Percentiles rank a stretch among this genome's conserved stretches.
Evolutionary conservation across 2,329 filamentous ascomycete genomes (phyloP).

Genomic region (Thermothelomyces thermophilus): DNA sequence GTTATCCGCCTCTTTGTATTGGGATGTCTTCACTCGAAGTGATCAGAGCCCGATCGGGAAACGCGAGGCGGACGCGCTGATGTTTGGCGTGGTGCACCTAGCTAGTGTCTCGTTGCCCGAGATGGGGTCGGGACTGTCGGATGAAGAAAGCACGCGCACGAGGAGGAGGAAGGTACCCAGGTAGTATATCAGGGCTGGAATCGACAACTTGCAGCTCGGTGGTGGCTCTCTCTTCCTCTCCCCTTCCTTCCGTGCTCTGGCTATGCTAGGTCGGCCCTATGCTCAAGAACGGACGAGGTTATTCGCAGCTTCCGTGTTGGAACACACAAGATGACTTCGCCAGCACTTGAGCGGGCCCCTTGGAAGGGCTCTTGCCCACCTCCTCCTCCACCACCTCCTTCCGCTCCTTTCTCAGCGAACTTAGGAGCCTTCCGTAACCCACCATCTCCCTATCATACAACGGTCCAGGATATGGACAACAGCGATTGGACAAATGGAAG

Average conservation of each 20-base stretch:
- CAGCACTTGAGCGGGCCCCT: background rate
- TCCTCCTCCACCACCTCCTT: background rate
- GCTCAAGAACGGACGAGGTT: background rate
- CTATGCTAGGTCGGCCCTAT: background rate
- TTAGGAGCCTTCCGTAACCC: background rate
- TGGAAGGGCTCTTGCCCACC: conserved; percentile 4
- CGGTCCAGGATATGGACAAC: background rate
- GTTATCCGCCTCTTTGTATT: background rate
- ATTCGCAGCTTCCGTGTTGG: background rate
- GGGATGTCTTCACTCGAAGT: background rate
- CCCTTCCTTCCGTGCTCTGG: background rate
- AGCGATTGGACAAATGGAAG: background rate
- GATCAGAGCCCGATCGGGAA: background rate
- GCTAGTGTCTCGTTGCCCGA: conserved; percentile 5
- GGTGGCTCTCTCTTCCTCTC: background rate
- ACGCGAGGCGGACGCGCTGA: conserved; percentile 6
- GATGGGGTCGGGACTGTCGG: background rate
- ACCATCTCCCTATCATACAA: background rate
- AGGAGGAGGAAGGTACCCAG: background rate
- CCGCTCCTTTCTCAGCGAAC: background rate
- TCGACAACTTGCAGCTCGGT: background rate
- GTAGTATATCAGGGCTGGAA: conserved; percentile 7
- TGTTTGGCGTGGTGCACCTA: conserved; percentile 5
- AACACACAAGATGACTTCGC: background rate
- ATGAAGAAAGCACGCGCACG: too few relatives aligned